Evolutionary conservation across 2,329 filamentous ascomycete genomes (phyloP).

Genomic region (Paraphaeosphaeria sporulosa): DNA sequence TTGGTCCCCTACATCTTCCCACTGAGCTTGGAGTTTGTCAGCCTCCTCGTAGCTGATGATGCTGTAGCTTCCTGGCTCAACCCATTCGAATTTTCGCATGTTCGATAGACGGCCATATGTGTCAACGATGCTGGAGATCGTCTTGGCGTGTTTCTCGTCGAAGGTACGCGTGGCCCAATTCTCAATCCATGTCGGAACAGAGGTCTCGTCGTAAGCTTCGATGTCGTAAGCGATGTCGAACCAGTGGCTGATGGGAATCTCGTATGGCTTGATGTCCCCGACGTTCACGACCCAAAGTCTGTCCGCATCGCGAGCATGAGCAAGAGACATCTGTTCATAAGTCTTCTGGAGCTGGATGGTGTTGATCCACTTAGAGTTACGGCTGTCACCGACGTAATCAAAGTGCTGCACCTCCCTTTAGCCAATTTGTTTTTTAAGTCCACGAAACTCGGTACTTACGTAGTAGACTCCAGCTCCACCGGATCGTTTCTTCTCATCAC

Average conservation of each 20-base stretch:
- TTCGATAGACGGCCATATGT: constrained; percentile 65
- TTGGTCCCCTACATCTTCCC: constrained; percentile 60
- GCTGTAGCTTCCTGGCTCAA: constrained; percentile 66
- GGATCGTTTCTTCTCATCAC: constrained; percentile 64
- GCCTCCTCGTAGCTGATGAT: constrained; percentile 71
- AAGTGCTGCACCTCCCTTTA: constrained; percentile 58
- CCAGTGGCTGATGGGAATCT: constrained; percentile 72
- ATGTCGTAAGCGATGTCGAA: constrained; percentile 73
- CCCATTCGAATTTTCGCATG: constrained; percentile 68
- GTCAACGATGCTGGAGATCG: constrained; percentile 62
- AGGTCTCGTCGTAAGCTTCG: constrained; percentile 63
- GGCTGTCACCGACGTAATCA: constrained; percentile 68
- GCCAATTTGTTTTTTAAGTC: not conserved
- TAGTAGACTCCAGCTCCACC: constrained; percentile 74
- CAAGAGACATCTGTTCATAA: constrained; percentile 70
- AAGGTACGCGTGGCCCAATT: constrained; percentile 68
- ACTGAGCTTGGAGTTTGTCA: constrained; percentile 64
- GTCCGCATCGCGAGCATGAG: constrained; percentile 65
- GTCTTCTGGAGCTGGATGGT: constrained; percentile 71
- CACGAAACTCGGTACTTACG: constrained; percentile 25
- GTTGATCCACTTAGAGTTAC: constrained; percentile 68
- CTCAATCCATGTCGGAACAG: constrained; percentile 63
- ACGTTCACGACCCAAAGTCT: constrained; percentile 74
- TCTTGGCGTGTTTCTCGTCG: constrained; percentile 54
- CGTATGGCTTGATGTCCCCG: constrained; percentile 70